Evolutionary conservation across 306 rosid genomes (phyloP), one percentile per base, ranked within the genome.

Genomic region (Dicorynia guianensis): DNA sequence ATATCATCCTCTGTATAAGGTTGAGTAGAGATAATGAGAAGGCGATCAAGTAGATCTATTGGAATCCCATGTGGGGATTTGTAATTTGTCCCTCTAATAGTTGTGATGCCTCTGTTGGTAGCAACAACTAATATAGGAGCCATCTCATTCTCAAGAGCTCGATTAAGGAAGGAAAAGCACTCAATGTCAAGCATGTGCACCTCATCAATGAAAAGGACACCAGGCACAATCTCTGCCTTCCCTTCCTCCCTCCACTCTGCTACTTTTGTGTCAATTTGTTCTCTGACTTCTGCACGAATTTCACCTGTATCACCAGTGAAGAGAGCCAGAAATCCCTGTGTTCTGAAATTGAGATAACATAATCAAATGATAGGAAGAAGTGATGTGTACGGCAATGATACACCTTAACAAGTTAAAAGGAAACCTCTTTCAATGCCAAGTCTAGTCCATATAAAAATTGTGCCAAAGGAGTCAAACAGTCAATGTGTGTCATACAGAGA

Each of bases 171-270:
- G 36, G 98, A 95, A 79, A 92, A 95, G 87, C 99, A 95, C 71
- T 95, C 99, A 1, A 95, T 92, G 84, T 95, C 98, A 67, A 95
- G 98, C 96, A 95, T 95, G 83, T 92, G 97, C 69, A 95, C 97
- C 89, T 25, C 99, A 17, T 95, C 97, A 9, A 95, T 95, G 81
- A 95, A 95, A 71, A 95, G 97, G 49, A 95, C 97, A 20, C 99
- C 99, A 0, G 99, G 99, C 36, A 95, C 93, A 50, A 95, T 92
- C 80, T 95, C 99, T 13, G 99, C 99, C 80, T 95, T 92, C 78
- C 98, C 97, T 89, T 95, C 99, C 79, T 95, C 98, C 71, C 91
- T 90, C 99, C 99, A 95, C 73, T 95, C 98, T 20, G 99, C 99
- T 43, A 95, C 99, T 79, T 95, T 95, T n/a, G 97, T 95, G 88